Conservation (phyloP, 2,329 filamentous ascomycete genomes). For the Apiospora sp. region DNA sequence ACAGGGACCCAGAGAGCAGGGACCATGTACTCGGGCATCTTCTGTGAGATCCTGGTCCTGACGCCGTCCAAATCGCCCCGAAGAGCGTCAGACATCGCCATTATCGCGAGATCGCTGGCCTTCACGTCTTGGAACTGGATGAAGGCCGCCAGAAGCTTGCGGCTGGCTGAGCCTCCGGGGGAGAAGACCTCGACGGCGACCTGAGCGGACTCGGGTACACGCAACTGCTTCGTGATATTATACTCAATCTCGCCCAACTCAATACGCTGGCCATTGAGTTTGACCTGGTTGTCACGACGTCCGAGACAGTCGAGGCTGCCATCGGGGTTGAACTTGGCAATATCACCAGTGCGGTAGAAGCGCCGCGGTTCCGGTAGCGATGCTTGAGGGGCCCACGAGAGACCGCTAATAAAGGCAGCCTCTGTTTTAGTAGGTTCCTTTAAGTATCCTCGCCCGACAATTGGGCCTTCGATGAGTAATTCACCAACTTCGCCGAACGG, state of each 20-base stretch:
- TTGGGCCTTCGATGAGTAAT: constrained; percentile 21
- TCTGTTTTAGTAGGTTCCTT: constrained; percentile 28
- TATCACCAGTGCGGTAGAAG: constrained; percentile 26
- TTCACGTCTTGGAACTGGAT: constrained; percentile 37
- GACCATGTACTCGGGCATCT: constrained; percentile 28
- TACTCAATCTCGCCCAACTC: constrained; percentile 29
- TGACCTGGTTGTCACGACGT: constrained; percentile 27
- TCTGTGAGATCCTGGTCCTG: not conserved
- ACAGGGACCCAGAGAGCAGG: constrained; percentile 23
- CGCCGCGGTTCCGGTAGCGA: constrained; percentile 24
- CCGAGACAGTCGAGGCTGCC: constrained; percentile 25
- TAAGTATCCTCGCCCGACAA: constrained; percentile 26
- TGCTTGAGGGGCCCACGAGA: constrained; percentile 4
- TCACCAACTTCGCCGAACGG: constrained; percentile 8
- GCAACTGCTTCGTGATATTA: constrained; percentile 10
- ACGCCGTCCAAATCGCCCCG: not conserved
- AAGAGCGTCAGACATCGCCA: not conserved
- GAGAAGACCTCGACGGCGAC: constrained; percentile 19
- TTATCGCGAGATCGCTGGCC: constrained; percentile 38
- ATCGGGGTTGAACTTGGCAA: constrained; percentile 26
- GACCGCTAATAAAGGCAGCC: constrained; percentile 28
- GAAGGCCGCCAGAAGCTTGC: constrained; percentile 52
- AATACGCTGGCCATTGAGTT: constrained; percentile 26
- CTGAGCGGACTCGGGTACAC: not conserved
- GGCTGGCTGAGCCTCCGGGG: not conserved